Evolutionary conservation across 2,329 filamentous ascomycete genomes (phyloP).

Genomic region (Graphiopsis chlorocephala): DNA sequence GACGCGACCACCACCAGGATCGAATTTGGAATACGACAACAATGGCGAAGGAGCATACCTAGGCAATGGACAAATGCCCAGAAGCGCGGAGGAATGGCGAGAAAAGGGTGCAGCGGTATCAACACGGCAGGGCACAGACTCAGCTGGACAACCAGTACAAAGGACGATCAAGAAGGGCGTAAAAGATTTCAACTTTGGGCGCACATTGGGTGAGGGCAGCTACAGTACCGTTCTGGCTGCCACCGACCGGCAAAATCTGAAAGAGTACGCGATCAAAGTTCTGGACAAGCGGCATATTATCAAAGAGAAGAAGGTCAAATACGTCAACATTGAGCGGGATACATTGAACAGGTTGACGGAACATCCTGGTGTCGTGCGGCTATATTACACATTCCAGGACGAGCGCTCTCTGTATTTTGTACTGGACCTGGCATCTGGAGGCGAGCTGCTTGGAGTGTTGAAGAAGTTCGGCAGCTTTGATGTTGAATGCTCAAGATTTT

Average conservation of each 20-base stretch:
- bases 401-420: conserved; percentile 96
- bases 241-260: conserved; percentile 87
- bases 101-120: conserved; percentile 88
- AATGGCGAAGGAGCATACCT: conserved; percentile 22
- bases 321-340: conserved; percentile 99
- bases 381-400: conserved; percentile 99
- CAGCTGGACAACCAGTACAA: conserved; percentile 70
- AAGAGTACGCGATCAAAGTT: conserved; percentile 97
- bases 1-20: conserved; percentile 31
- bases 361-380: conserved; percentile 89
- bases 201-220: conserved; percentile 88
- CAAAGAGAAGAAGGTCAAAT: conserved; percentile 99
- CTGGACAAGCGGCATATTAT: conserved; percentile 98
- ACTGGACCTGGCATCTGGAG: conserved; percentile 85
- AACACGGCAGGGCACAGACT: conserved; percentile 78
- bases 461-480: conserved; percentile 96
- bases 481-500: conserved; percentile 89
- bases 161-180: conserved; percentile 94
- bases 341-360: conserved; percentile 94
- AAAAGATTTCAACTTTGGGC: conserved; percentile 91
- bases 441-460: conserved; percentile 85
- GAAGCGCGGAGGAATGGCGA: conserved; percentile 85
- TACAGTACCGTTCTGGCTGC: conserved; percentile 95
- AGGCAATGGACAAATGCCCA: conserved; percentile 54
- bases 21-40: conserved; percentile 23